Evolutionary conservation across 2,329 filamentous ascomycete species (phyloP).

Genomic region (Amesomyces nigricolor): DNA sequence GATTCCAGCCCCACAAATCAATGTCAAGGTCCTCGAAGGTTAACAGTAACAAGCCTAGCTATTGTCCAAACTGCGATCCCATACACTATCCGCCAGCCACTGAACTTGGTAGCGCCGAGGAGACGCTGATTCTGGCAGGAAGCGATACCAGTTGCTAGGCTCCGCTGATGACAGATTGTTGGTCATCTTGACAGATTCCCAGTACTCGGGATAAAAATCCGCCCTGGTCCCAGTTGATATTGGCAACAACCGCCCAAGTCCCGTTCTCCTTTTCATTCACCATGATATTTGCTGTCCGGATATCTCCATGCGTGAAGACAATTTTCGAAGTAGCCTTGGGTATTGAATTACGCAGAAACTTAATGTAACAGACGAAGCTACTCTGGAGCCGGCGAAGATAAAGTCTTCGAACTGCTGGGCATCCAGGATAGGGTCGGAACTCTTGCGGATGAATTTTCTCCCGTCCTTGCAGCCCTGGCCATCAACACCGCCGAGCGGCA

Average conservation of each 20-base stretch:
- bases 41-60: no score
- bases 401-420: slow-evolving; percentile 1
- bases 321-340: not conserved
- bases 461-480: slow-evolving; percentile 5
- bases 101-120: not conserved
- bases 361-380: slow-evolving; percentile 3
- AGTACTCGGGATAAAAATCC: slow-evolving; percentile 9
- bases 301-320: slow-evolving; percentile 5
- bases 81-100: not conserved
- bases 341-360: slow-evolving; percentile 4
- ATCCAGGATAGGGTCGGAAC: slow-evolving; percentile 1
- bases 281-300: slow-evolving; percentile 7
- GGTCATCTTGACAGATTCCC: slow-evolving; percentile 9
- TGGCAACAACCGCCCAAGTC: slow-evolving; percentile 1
- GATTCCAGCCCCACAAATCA: no score
- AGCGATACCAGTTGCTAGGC: not conserved
- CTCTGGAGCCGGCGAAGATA: slow-evolving; percentile 7
- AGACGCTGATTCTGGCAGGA: not conserved
- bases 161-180: not conserved
- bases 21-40: no score
- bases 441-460: not conserved
- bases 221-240: slow-evolving; percentile 4
- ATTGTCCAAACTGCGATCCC: slow-evolving; percentile 1
- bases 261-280: slow-evolving; percentile 1
- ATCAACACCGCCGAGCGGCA: not conserved